Evolutionary conservation across 495 filamentous ascomycete genomes (phyloP), one percentile per base, ranked within the genome.

Genomic region (Emericellopsis terricola): DNA sequence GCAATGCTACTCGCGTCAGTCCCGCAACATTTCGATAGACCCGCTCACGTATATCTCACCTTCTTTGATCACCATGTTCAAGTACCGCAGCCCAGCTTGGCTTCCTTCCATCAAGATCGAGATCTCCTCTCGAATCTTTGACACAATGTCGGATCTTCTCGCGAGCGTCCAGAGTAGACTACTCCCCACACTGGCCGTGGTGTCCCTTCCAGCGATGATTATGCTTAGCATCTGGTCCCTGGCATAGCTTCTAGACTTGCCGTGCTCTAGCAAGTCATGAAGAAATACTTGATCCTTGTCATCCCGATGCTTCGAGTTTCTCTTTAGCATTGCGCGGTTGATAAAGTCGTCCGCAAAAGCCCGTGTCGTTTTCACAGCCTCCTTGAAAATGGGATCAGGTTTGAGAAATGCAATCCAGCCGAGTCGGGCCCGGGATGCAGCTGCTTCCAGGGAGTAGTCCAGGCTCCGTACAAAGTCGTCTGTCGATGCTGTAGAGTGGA

Each of bases 141-240:
- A 42, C 39, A 63, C 75, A 1, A 65, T 62, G 19, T 49, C 42
- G 0, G 66, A 65, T 24, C 62, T 40, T 0, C 69, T 60, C 0
- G 74, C 59, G 1, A 83, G 60, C 31, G 67, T 66, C 41, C 68
- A 73, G 47, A 82, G 79, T 1, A 64, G 55, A 9, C 68, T 69
- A 13, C 64, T 61, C 3, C 82, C 51, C 1, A 67, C 53, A 20
- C 54, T 53, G 2, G 73, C 71, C 0, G 71, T 76, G 2, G 75
- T 76, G 41, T 78, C 74, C 31, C 72, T 57, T 1, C 51, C 78
- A 29, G 51, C 74, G 0, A 69, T 44, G 4, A 77, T 53, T 19
- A 78, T 59, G 29, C 60, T 63, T 16, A 71, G 43, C 15, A 69
- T 48, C 29, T 67, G 56, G 19, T 57, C 58, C 6, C 58, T 45